phyloP scores from a whole-genome alignment of 176 grass and related monocot genomes.

The Avena insularis region DNA sequence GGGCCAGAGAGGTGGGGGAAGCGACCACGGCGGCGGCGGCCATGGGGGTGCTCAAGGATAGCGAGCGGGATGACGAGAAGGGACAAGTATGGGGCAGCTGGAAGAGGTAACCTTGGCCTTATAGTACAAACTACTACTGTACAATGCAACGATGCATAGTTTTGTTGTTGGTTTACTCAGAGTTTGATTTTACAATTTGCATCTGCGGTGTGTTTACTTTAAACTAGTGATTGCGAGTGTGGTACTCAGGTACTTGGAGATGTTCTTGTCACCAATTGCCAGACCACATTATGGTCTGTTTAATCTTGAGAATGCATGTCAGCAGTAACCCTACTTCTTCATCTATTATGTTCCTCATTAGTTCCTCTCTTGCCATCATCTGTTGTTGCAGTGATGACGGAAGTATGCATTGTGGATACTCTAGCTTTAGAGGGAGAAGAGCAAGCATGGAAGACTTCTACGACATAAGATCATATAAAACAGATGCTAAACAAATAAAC shows the following conservation, averaged over 20 bases:
- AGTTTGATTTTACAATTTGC: background rate
- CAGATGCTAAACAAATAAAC: slow-evolving; percentile 65
- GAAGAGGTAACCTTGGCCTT: slow-evolving; percentile 63
- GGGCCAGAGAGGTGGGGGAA: slow-evolving; percentile 37
- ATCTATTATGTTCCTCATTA: slow-evolving; percentile 25
- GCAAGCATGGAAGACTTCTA: slow-evolving; percentile 83
- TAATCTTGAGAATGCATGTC: slow-evolving; percentile 15
- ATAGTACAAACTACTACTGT: no score
- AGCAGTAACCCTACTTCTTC: slow-evolving; percentile 17
- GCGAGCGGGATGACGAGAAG: slow-evolving; percentile 36
- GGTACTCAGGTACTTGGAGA: background rate
- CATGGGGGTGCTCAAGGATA: slow-evolving; percentile 9
- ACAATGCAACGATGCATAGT: no score
- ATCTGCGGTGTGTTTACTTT: background rate
- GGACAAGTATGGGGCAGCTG: slow-evolving; percentile 53
- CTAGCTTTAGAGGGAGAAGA: slow-evolving; percentile 87
- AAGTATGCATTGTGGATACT: slow-evolving; percentile 79
- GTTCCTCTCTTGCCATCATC: slow-evolving; percentile 38
- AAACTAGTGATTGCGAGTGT: background rate
- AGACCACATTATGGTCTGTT: slow-evolving; percentile 1
- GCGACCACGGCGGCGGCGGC: slow-evolving; percentile 40
- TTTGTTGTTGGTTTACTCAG: slow-evolving; percentile 7
- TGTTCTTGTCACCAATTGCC: slow-evolving; percentile 12
- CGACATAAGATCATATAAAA: slow-evolving; percentile 64
- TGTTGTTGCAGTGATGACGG: slow-evolving; percentile 72